Base-by-base conservation (phyloP, 169 alveolate genomes). In the Eimeria praecox region DNA sequence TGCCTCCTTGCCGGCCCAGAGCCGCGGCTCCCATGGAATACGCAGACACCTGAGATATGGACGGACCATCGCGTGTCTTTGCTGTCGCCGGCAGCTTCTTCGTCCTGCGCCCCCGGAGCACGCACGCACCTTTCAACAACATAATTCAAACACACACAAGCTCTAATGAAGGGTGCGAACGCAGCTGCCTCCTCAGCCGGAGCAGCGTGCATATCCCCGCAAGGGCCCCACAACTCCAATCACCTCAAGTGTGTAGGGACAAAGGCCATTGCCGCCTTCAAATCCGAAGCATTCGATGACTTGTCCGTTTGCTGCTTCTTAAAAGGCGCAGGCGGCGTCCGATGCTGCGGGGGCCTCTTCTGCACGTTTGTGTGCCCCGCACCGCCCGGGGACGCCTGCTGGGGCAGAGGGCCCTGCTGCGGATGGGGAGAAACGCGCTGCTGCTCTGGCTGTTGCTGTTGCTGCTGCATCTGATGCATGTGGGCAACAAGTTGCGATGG, bases 61-160 rank as follows among this genome's bases (percentile, higher is more conserved):
- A 83, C 16, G 92, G 92, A 33, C 92, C 92, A 0, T 83, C 92
- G 2, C 33, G 75, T 20, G 92, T 12, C 52, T 83, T 83, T 27
- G 92, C 92, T 10, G 92, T 52, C 52, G 92, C 92, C 49, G 92
- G 92, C 52, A 83, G 54, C 78, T 83, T 83, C 92, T 83, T 83
- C 20, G 92, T 83, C 92, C 92, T 83, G 75, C 27, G 30, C 66
- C 22, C 62, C 18, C 49, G n/a, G 64, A 44, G 16, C 56, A 16
- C 5, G 40, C 38, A 64, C 16, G 42, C 77, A 64, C 9, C 85
- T 35, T 4, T 16, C 85, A 38, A 35, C 56, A 38, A 33, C 56
- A 38, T 6, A 52, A 35, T 73, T 44, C 35, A 64, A 75, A 24
- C 56, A 38, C 6, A 75, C 56, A 30, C 35, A 18, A 42, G 12